A percentile compares a stretch with the other conserved stretches of the same genome.
Conservation (phyloP, 75 land plant genomes). For the Pinus tabuliformis region DNA sequence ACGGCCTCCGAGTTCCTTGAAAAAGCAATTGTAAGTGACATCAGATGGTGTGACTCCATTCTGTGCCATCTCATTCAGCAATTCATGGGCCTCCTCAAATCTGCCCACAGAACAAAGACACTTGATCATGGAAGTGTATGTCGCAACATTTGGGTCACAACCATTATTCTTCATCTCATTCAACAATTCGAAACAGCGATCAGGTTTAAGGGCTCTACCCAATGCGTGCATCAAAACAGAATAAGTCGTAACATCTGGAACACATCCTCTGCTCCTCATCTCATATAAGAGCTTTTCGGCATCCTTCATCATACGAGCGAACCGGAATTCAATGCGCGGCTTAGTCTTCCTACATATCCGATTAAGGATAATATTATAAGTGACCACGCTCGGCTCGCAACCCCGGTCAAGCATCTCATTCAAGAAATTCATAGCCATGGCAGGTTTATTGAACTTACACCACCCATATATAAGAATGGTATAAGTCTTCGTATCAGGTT, state of each 20-base stretch:
- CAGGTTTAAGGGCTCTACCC: constrained; percentile 61
- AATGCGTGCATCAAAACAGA: constrained; percentile 63
- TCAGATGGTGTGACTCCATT: constrained; percentile 61
- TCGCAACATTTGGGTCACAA: constrained; percentile 46
- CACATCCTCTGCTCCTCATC: constrained; percentile 51
- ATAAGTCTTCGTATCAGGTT: constrained; percentile 46
- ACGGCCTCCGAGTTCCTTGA: constrained; percentile 68
- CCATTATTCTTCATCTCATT: constrained; percentile 47
- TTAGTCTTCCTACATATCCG: constrained; percentile 56
- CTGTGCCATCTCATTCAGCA: constrained; percentile 70
- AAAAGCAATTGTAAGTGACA: constrained; percentile 73
- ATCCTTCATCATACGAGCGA: constrained; percentile 30
- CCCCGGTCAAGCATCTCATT: constrained; percentile 55
- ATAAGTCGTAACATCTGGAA: constrained; percentile 63
- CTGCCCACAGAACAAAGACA: constrained; percentile 74
- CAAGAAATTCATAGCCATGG: constrained; percentile 58
- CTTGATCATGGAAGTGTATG: constrained; percentile 81
- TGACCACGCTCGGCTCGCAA: constrained; percentile 66
- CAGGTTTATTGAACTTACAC: constrained; percentile 47
- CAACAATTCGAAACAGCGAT: constrained; percentile 32
- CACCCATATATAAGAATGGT: constrained; percentile 69
- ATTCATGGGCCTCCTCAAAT: constrained; percentile 57
- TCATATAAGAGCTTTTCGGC: constrained; percentile 55
- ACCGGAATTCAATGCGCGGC: constrained; percentile 46
- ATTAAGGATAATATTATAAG: constrained; percentile 65